Evolutionary conservation across 1,284 basidiomycete genomes (phyloP).

Genomic region (Cryptococcus sp.): DNA sequence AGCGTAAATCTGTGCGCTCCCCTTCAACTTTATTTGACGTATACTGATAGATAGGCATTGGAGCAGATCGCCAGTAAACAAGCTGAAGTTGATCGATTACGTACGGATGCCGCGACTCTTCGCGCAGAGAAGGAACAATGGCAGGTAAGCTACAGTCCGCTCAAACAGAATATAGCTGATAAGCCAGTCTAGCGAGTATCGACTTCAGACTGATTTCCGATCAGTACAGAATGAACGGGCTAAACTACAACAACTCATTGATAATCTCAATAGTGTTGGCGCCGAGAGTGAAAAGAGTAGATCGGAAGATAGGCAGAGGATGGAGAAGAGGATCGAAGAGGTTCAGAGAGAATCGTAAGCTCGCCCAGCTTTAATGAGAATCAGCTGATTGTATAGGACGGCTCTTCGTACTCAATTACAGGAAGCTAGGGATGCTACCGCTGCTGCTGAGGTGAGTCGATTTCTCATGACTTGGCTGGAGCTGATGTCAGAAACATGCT

Average conservation of each 20-base stretch:
- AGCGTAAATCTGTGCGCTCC: conserved; percentile 29
- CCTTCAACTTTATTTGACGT: neutral
- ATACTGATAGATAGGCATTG: conserved; percentile 21
- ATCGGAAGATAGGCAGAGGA: conserved; percentile 68
- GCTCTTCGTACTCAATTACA: conserved; percentile 63
- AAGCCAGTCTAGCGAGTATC: conserved; percentile 61
- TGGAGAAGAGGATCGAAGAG: conserved; percentile 74
- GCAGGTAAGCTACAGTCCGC: conserved; percentile 59
- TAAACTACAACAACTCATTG: conserved; percentile 77
- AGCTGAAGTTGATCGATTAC: conserved; percentile 66
- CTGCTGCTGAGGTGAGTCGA: conserved; percentile 42
- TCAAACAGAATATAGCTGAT: neutral
- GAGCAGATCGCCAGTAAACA: conserved; percentile 47
- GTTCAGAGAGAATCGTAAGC: conserved; percentile 72
- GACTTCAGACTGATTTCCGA: conserved; percentile 80
- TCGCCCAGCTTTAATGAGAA: neutral
- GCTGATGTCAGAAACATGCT: conserved; percentile 10
- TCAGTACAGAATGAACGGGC: conserved; percentile 72
- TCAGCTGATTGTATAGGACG: conserved; percentile 46
- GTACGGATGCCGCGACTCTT: conserved; percentile 78
- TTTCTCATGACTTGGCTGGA: neutral
- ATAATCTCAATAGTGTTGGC: conserved; percentile 83
- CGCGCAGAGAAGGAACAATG: conserved; percentile 87
- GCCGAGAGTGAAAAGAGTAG: conserved; percentile 76
- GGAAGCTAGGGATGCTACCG: conserved; percentile 72